Evolutionary conservation across 2,329 filamentous ascomycete genomes (phyloP).

Genomic region (Basipetospora sp.): DNA sequence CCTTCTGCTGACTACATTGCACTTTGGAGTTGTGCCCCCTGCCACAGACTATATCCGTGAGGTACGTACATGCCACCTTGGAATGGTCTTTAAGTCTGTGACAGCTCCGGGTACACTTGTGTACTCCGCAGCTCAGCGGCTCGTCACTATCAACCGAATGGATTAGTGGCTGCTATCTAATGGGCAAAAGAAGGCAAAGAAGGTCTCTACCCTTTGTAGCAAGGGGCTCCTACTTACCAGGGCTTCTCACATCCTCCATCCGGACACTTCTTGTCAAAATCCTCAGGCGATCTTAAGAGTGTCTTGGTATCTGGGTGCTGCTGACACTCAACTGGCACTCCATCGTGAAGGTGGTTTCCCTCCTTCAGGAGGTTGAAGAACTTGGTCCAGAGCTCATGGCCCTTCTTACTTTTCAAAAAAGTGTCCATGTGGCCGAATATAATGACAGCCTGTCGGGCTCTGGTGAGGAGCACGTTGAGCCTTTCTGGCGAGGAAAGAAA

Average conservation of each 20-base stretch:
- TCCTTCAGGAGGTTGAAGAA: conserved; percentile 42
- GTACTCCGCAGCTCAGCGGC: conserved; percentile 39
- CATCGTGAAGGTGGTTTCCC: conserved; percentile 39
- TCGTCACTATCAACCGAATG: too few species aligned
- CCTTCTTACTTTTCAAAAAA: conserved; percentile 39
- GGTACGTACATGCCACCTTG: conserved; percentile 21
- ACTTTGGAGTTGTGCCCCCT: conserved; percentile 34
- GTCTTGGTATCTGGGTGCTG: conserved; percentile 37
- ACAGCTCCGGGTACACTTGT: conserved; percentile 45
- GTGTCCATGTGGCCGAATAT: conserved; percentile 57
- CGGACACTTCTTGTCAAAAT: conserved; percentile 49
- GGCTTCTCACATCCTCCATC: conserved; percentile 53
- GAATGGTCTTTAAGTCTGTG: conserved; percentile 48
- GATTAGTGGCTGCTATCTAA: too few species aligned
- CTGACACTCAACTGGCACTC: conserved; percentile 45
- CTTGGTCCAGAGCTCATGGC: conserved; percentile 34
- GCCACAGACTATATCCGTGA: conserved; percentile 31
- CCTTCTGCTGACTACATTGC: conserved; percentile 27
- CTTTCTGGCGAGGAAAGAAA: conserved; percentile 54
- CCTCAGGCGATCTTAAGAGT: conserved; percentile 29
- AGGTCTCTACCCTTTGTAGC: too few species aligned
- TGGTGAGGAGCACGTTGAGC: conserved; percentile 54
- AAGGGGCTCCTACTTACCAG: too few species aligned
- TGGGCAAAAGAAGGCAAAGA: too few species aligned
- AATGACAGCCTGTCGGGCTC: conserved; percentile 51